Evolutionary conservation across 441 rosid species (phyloP), one percentile per base, ranked within the genome.

Genomic region (Euphorbia neoarborescens): DNA sequence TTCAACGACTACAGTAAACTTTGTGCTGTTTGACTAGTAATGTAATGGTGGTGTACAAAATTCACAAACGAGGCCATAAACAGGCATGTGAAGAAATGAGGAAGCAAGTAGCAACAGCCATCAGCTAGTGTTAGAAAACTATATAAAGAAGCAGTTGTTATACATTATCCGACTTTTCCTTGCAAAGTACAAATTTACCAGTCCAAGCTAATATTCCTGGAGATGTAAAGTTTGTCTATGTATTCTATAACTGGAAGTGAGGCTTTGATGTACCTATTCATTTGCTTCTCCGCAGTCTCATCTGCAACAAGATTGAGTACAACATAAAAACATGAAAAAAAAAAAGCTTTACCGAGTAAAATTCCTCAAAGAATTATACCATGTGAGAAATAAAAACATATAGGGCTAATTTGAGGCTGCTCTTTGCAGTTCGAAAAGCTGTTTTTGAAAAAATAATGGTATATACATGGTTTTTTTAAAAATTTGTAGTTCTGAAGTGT

Each of bases 121-220:
- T 13, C 7, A 57, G 69, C 65, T 28, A 74, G 32, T 22, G 32
- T 14, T 22, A 15, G 42, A 34, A 42, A 48, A 48, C 60, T 42
- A 46, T 20, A 14, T 1, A 20, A 50, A 65, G 40, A 24, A 24
- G 61, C 66, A 19, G 59, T 34, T 28, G 27, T 58, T 17, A 30
- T 64, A 44, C 67, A 22, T 17, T 68, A n/a, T 28, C 8, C 19
- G 69, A 65, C 27, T 56, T 15, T 65, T 40, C 61, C 28, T 17
- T 15, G 14, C 28, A 62, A n/a, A 48, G 38, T 58, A 34, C 17
- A 5, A 48, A 63, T n/a, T 89, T 78, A 94, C 97, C 98, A 92
- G 65, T 95, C 98, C 76, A 95, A 82, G 76, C 70, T 78, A 66
- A 92, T 90, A 42, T 86, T 83, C 83, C 97, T 85, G 70, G 89